Evolutionary conservation across 2,329 filamentous ascomycete genomes (phyloP), one percentile per base, ranked within the genome.

Genomic region (Nigrospora sphaerica): DNA sequence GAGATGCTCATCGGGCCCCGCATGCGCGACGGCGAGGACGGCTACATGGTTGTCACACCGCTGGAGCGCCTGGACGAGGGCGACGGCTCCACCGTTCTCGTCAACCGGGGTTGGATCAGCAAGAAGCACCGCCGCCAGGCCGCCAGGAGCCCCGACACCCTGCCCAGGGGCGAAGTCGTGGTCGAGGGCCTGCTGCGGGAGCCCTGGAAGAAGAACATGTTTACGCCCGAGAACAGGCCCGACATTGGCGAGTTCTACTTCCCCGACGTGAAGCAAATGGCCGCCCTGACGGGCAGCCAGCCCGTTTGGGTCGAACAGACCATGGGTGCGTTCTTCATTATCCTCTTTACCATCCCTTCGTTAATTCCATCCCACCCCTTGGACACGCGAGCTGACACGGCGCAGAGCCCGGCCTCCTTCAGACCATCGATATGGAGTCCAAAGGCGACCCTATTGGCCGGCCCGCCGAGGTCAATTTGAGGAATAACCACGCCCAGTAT

Each of bases 401-500:
- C 39, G 39, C 59, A 92, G 88, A 85, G 58, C 86, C 88, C 46
- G 88, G 93, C 63, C 74, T 92, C 57, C 70, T 96, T 57, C 78
- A 81, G 55, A 76, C 84, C 52, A 84, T 89, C 61, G 82, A 91
- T 57, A 81, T 89, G 60, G 79, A 88, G 61, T 75, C 78, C 13
- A 86, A 85, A 57, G 93, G 93, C 28, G 84, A 96, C 49, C 93
- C 93, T 2, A 92, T 96, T 62, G 93, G 91, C 13, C 79, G 92
- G 61, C 72, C 88, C 7, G 80, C 93, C 5, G 89, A 95, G 68
- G 91, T 98, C 50, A 95, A 95, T 63, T 72, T 98, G 61, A 81
- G 89, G 64, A 98, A 98, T 64, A 97, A 95, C 68, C 93, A 98
- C 68, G 83, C 88, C 53, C 93, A 97, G 73, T 98, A 98, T 68